These are phyloP conservation scores for Mentha longifolia DNA, from an alignment of 257 asterid genomes.

Conservation along the genomic window DNA sequence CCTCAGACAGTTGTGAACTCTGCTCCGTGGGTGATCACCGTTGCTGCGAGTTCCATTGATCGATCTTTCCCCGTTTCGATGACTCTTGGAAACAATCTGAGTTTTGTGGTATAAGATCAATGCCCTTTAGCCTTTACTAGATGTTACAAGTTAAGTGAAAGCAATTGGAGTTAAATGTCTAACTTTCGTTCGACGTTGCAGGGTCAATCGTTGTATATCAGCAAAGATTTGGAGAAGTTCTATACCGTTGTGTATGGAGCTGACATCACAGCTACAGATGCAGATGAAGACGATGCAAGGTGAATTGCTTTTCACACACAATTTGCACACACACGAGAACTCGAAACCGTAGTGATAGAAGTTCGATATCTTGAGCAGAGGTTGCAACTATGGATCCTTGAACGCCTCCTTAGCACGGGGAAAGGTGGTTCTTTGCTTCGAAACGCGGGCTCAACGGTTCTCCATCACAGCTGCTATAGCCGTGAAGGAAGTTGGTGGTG, in stretches of 20 bases:
- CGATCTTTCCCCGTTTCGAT: conserved; percentile 36
- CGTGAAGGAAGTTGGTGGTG: conserved; percentile 36
- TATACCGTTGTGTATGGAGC: conserved; percentile 39
- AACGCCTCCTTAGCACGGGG: conserved; percentile 42
- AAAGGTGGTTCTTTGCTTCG: conserved; percentile 46
- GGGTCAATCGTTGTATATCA: conserved; percentile 34
- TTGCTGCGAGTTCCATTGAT: conserved; percentile 40
- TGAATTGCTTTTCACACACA: conserved; percentile 10
- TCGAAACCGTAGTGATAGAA: not conserved
- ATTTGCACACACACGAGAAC: not conserved
- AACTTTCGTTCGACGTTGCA: not conserved
- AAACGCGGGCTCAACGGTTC: conserved; percentile 35
- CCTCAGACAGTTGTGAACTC: conserved; percentile 43
- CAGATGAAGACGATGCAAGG: conserved; percentile 38
- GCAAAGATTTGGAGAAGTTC: conserved; percentile 29
- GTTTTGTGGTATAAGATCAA: conserved; percentile 27
- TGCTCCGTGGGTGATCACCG: conserved; percentile 48
- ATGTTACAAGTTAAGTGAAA: not conserved
- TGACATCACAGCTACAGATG: conserved; percentile 36
- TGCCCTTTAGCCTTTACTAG: not conserved
- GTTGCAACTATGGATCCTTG: conserved; percentile 38
- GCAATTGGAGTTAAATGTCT: not conserved
- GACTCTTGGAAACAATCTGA: conserved; percentile 39
- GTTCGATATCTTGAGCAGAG: conserved; percentile 28
- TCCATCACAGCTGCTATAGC: conserved; percentile 32